Base-by-base conservation (phyloP, 192 early-diverging fungal genomes). In the Geranomyces michiganensis region DNA sequence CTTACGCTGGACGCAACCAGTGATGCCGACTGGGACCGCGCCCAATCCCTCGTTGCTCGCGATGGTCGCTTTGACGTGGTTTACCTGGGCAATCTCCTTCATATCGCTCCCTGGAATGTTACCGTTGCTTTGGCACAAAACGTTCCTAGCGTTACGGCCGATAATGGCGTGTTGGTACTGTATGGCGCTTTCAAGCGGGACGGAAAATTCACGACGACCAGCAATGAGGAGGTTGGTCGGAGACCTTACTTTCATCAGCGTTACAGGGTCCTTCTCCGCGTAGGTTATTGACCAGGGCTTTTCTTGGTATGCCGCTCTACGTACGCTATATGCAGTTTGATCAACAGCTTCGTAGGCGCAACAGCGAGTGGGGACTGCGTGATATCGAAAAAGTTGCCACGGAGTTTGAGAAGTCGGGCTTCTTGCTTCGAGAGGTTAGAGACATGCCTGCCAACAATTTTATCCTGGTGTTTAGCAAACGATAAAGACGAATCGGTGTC, bases 361-460 rank as follows among this genome's bases (percentile, higher is more conserved):
- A 74, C 49, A 24, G 33, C 19, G 56, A 66, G 26, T 78, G 76
- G 76, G 76, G 76, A 29, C 51, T 78, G 10, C 64, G 76, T 0
- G 72, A 78, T 64, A 75, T 78, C 33, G 65, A 30, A 10, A 72
- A 67, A 13, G 76, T 78, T 12, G 56, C 65, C 17, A 26, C 21
- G 9, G 72, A 68, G 27, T 72, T 73, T 62, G 61, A 43, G 24
- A 67, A 73, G 27, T 22, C 45, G n/a, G 72, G 67, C 60, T 47
- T 74, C 8, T 15, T 8, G 26, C 43, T 78, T 1, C 24, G 29
- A 32, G 61, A 74, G 24, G 60, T 74, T 7, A 59, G 48, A 1
- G 76, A 78, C 44, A 78, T 78, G 76, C 76, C 76, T 15, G 76
- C 76, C 22, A 78, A 78, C 47, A 78, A 78, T 36, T 78, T 78